Evolutionary conservation across 108 stramenopile genomes (phyloP).

Genomic region (Fistulifera solaris): DNA sequence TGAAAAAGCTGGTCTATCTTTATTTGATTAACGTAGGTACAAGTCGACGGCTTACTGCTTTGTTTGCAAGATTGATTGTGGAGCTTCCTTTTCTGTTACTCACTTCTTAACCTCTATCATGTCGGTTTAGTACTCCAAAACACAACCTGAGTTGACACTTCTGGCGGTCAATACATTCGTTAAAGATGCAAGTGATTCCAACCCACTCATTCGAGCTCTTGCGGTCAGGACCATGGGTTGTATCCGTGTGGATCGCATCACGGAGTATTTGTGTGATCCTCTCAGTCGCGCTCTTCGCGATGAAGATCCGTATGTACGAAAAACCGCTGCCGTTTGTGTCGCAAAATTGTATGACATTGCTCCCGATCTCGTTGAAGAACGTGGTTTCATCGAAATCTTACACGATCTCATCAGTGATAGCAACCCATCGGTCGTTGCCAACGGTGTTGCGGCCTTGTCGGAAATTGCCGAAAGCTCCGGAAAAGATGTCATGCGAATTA

Average conservation of each 20-base stretch:
- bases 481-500: constrained; percentile 92
- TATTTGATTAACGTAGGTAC: constrained; percentile 88
- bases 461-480: constrained; percentile 97
- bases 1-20: constrained; percentile 98
- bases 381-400: constrained; percentile 93
- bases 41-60: too few relatives aligned
- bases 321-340: constrained; percentile 99
- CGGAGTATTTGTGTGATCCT: constrained; percentile 98
- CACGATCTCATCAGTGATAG: constrained; percentile 94
- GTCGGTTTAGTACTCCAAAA: constrained; percentile 81
- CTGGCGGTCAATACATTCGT: constrained; percentile 99
- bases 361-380: constrained; percentile 92
- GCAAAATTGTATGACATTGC: constrained; percentile 99
- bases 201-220: constrained; percentile 97
- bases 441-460: constrained; percentile 95
- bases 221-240: constrained; percentile 99
- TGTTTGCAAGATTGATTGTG: too few relatives aligned
- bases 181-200: constrained; percentile 95
- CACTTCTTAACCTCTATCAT: too few relatives aligned
- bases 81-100: too few relatives aligned
- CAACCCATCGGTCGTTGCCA: constrained; percentile 98
- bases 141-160: constrained; percentile 94
- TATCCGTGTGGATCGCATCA: constrained; percentile 98
- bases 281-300: constrained; percentile 86
- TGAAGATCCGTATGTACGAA: constrained; percentile 97